phyloP scores from a whole-genome alignment of 805 yeast species.

The Lachancea cidri region DNA sequence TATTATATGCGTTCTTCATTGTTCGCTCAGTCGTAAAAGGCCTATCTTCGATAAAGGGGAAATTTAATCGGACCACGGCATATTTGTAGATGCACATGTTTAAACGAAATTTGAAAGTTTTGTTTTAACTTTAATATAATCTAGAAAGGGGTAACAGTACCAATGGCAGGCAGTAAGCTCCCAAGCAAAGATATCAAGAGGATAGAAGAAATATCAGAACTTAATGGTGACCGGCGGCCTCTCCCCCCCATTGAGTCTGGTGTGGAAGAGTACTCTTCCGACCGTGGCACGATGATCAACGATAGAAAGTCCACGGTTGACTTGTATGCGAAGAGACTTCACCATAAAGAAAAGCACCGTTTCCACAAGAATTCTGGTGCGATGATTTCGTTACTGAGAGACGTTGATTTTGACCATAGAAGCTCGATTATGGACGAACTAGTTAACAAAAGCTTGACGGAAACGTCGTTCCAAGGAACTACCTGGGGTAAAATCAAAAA shows the following conservation, averaged over 20 bases:
- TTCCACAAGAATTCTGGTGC: conserved; percentile 20
- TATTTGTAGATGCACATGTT: background rate
- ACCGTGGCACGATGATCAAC: background rate
- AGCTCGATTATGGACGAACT: conserved; percentile 50
- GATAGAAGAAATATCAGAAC: conserved; percentile 4
- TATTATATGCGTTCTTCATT: no score
- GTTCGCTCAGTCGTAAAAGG: background rate
- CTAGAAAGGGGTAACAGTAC: background rate
- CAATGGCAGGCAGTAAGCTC: conserved; percentile 1
- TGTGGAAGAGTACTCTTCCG: conserved; percentile 5
- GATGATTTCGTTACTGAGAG: conserved; percentile 49
- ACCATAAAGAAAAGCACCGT: conserved; percentile 19
- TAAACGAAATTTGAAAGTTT: background rate
- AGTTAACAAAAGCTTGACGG: conserved; percentile 24
- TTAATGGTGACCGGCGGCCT: conserved; percentile 2
- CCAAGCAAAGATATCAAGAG: conserved; percentile 5
- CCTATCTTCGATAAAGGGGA: background rate
- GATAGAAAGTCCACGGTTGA: background rate
- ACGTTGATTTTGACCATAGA: conserved; percentile 42
- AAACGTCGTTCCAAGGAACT: conserved; percentile 27
- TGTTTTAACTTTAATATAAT: no score
- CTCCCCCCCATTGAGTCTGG: conserved; percentile 8
- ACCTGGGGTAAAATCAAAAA: conserved; percentile 21
- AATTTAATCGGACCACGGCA: background rate
- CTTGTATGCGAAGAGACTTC: conserved; percentile 14